Base-by-base conservation (phyloP, 1,139 yeast genomes). In the Petasospora rhodanensis region DNA sequence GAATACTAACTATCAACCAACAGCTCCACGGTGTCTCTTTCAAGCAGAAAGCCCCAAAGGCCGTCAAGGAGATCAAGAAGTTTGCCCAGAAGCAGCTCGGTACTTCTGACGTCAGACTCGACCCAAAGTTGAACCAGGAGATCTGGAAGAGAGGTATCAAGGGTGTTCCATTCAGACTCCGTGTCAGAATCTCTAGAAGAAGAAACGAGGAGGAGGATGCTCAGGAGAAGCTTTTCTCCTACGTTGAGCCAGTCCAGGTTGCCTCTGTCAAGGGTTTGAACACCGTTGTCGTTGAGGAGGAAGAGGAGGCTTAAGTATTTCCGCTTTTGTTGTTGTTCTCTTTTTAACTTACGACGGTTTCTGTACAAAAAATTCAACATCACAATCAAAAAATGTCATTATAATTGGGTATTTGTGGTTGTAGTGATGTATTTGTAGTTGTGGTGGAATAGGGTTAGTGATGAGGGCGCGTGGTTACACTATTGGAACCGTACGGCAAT, bases 141-240 rank as follows among this genome's bases (percentile, higher is more conserved):
- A 77, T 93, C 74, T 93, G 98, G 98, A 84, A 86, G 73, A 87
- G 95, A 77, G 99, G 99, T 77, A 82, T 93, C 75, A 91, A 89
- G 80, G 96, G 96, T 75, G 95, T 86, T 62, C 95, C 95, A 69
- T 76, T 74, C 84, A 89, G 96, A 80, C 68, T 93, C 73, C 87
- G 99, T 79, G 79, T 93, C 69, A 89, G 96, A 78, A 89, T 93
- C 74, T 87, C 97, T 50, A 89, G 98, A 86, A 91, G 84, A 91
- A 86, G 97, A 79, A 91, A 91, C 79, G 97, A 93, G 71, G 98
- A 91, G 77, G 98, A 93, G 79, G 91, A 87, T 68, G 97, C 98
- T 64, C 84, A 84, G 81, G 93, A 87, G 76, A 87, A 89, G 72
- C 81, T 93, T 68, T 93, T 86, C 78, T 89, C 98, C 58, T 87